Evolutionary conservation across 2,329 filamentous ascomycete genomes (phyloP), one percentile per base, ranked within the genome.

Genomic region (Colletotrichum chrysophilum): DNA sequence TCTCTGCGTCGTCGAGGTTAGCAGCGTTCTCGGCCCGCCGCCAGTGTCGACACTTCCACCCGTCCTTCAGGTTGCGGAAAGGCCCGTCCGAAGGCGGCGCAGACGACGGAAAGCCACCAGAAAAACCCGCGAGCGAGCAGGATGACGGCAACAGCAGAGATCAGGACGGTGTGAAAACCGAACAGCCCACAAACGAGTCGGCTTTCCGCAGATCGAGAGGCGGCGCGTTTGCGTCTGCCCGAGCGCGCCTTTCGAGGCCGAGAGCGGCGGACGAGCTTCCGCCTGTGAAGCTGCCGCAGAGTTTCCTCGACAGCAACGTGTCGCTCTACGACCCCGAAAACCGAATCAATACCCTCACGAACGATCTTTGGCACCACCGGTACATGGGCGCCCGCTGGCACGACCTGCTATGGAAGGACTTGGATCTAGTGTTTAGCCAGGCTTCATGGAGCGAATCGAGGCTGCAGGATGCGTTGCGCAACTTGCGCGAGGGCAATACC

Each of bases 281-380:
- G n/a, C 85, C 87, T 4, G 84, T 91, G 26, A 85, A 88, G 66
- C 83, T 94, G 16, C 91, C 93, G 1, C 82, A 86, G 71, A 89
- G 87, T 82, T 94, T 94, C 76, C 82, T 91, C 69, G 83, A 88
- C 52, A 82, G 85, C 24, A 89, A 89, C 70, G 87, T 94, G 32
- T 81, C 81, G 62, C 79, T 87, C 12, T 79, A 82, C 34, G 82
- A 86, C 85, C 76, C 70, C 68, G 70, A 71, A 77, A 60, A 78
- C 74, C 70, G 75, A 38, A 61, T 64, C 69, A 55, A 76, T 71
- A 78, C 76, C 76, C 78, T 80, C 21, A 76, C 76, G 4, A 73
- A 73, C n/a, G 77, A 78, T 30, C 68, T 75, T 5, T 78, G 75
- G 71, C 72, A 78, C 36, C 66, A 62, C 13, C 70, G 77, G 18